phyloP scores from a whole-genome alignment of 177 flowering plant genomes.

The Tripterygium wilfordii region DNA sequence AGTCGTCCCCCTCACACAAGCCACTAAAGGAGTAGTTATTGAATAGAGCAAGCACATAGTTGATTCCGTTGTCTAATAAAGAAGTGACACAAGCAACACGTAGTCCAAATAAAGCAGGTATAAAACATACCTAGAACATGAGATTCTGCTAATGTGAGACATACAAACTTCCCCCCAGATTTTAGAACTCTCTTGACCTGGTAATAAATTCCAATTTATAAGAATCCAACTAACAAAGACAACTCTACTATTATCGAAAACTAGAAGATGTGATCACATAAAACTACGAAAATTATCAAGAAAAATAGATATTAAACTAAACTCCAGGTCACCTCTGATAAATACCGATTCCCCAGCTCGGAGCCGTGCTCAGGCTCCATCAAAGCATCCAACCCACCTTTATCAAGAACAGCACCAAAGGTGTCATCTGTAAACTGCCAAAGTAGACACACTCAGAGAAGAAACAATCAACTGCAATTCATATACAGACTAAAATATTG shows the following conservation, averaged over 20 bases:
- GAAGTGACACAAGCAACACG: background rate
- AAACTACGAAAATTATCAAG: background rate
- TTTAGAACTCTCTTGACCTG: slow-evolving; percentile 86
- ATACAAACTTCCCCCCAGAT: slow-evolving; percentile 62
- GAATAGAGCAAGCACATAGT: no score
- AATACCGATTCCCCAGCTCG: slow-evolving; percentile 60
- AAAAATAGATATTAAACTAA: slow-evolving; percentile 5
- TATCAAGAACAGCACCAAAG: slow-evolving; percentile 80
- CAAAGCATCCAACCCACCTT: slow-evolving; percentile 97
- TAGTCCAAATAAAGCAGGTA: background rate
- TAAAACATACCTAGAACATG: slow-evolving; percentile 74
- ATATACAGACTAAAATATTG: no score
- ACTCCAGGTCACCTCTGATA: slow-evolving; percentile 66
- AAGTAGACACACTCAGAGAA: slow-evolving; percentile 1
- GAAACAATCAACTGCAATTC: background rate
- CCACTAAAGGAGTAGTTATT: no score
- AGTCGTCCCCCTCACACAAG: no score
- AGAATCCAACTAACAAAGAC: slow-evolving; percentile 13
- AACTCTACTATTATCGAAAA: no score
- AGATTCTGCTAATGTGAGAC: slow-evolving; percentile 91
- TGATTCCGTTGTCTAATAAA: no score
- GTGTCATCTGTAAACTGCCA: slow-evolving; percentile 54
- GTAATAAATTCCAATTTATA: slow-evolving; percentile 8
- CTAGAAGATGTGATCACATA: no score
- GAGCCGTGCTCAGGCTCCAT: slow-evolving; percentile 93